A percentile compares a stretch with the other conserved stretches of the same genome.
Evolutionary conservation across 331 rosid species (phyloP).

Genomic region (Acacia pycnantha): DNA sequence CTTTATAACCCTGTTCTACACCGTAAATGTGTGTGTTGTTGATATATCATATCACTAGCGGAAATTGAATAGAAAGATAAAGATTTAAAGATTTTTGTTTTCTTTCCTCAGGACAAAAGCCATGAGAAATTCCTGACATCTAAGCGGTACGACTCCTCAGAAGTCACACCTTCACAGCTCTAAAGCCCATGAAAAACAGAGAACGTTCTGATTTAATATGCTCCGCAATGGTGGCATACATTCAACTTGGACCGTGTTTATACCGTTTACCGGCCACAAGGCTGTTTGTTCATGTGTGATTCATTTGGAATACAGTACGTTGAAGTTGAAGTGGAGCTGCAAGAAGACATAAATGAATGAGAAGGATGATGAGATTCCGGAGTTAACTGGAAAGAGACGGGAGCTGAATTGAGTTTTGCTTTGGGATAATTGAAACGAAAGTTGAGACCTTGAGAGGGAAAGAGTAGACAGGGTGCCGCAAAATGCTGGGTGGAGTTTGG

Average conservation of each 20-base stretch:
- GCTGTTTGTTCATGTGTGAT: not conserved
- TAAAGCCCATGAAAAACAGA: not conserved
- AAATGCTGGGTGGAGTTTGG: constrained; percentile 34
- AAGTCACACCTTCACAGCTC: not conserved
- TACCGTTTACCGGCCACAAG: not conserved
- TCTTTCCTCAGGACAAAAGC: not conserved
- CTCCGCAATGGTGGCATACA: not conserved
- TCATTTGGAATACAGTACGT: not conserved
- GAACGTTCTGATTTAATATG: not conserved
- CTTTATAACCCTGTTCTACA: not conserved
- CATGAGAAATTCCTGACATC: not conserved
- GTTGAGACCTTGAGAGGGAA: not conserved
- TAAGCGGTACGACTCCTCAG: not conserved
- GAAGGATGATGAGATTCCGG: constrained; percentile 28
- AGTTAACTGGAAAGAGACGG: constrained; percentile 1
- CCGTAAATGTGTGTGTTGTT: not conserved
- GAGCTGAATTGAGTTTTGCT: not conserved
- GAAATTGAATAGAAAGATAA: not conserved
- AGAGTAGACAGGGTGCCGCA: constrained; percentile 35
- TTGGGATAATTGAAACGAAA: not conserved
- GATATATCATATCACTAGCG: not conserved
- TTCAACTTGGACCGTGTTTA: not conserved
- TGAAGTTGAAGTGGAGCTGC: not conserved
- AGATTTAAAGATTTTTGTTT: not conserved
- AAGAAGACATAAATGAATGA: not conserved